Conservation (phyloP, 2,329 filamentous ascomycete genomes). For the Aspergillus ustus region DNA sequence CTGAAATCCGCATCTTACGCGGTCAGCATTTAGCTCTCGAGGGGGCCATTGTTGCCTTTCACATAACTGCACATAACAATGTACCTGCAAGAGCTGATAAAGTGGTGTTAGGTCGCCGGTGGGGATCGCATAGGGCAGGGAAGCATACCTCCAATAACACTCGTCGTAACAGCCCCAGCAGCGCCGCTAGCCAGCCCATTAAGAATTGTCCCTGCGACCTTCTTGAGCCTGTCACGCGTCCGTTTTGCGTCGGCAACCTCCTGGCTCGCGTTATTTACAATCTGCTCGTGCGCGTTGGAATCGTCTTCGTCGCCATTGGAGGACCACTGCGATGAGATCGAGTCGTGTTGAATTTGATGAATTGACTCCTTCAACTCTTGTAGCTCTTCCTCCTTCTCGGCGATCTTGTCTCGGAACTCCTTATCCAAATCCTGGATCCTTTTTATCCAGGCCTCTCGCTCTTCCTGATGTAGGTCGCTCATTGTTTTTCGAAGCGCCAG, state of each 20-base stretch:
- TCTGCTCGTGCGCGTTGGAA: background rate
- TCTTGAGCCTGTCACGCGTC: background rate
- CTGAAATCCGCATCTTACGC: too few relatives aligned
- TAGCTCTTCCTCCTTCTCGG: background rate
- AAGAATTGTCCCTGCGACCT: background rate
- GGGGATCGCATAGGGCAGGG: too few relatives aligned
- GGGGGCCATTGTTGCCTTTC: too few relatives aligned
- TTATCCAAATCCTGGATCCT: background rate
- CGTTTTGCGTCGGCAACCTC: background rate
- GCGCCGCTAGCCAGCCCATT: background rate
- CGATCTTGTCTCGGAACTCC: background rate
- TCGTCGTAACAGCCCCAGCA: background rate
- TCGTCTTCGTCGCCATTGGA: background rate
- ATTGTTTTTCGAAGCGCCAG: background rate
- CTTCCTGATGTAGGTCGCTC: background rate
- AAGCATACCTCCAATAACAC: background rate
- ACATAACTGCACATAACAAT: too few relatives aligned
- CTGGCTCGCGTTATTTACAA: background rate
- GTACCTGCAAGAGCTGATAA: too few relatives aligned
- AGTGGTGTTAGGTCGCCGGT: too few relatives aligned
- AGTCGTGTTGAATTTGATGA: background rate
- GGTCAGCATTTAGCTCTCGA: too few relatives aligned
- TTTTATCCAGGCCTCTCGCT: background rate
- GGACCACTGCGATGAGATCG: background rate
- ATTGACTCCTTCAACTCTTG: background rate